Percentiles rank a stretch among this genome's conserved stretches.
Conservation (phyloP, 345 rosid species). For the Populus alba region DNA sequence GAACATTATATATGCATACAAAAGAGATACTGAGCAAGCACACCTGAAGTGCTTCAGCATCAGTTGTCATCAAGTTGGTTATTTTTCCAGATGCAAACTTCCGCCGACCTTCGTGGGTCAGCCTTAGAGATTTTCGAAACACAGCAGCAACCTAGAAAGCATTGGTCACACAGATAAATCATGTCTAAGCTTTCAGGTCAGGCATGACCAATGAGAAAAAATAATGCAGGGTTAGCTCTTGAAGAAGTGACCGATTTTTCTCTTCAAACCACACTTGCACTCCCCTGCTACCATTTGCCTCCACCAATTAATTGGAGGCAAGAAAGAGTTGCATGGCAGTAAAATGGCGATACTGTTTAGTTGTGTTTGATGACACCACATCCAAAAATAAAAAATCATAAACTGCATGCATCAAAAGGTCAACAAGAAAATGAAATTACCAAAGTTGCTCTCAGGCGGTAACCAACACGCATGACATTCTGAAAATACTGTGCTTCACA, state of each 20-base stretch:
- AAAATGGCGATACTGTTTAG: too few relatives aligned
- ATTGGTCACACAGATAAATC: slow-evolving; percentile 2
- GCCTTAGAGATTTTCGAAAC: slow-evolving; percentile 86
- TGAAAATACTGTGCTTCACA: slow-evolving; percentile 98
- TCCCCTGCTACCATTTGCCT: not conserved
- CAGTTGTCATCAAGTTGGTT: slow-evolving; percentile 98
- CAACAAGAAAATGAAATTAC: slow-evolving; percentile 42
- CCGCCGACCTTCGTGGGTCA: slow-evolving; percentile 84
- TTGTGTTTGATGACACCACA: too few relatives aligned
- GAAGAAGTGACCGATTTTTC: too few relatives aligned
- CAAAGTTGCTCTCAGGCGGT: slow-evolving; percentile 84
- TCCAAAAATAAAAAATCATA: too few relatives aligned
- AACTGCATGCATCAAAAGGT: not conserved
- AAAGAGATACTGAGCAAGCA: slow-evolving; percentile 13
- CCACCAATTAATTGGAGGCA: too few relatives aligned
- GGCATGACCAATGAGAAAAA: not conserved
- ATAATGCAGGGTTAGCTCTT: too few relatives aligned
- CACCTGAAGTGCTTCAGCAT: slow-evolving; percentile 95
- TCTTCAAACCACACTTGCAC: too few relatives aligned
- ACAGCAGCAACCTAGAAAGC: slow-evolving; percentile 86
- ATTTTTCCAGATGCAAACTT: slow-evolving; percentile 88
- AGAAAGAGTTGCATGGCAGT: too few relatives aligned
- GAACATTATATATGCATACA: not conserved
- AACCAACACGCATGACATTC: slow-evolving; percentile 98
- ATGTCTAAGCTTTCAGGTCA: not conserved